Evolutionary conservation across 2,329 filamentous ascomycete genomes (phyloP), one percentile per base, ranked within the genome.

Genomic region (Fulvia fulva): DNA sequence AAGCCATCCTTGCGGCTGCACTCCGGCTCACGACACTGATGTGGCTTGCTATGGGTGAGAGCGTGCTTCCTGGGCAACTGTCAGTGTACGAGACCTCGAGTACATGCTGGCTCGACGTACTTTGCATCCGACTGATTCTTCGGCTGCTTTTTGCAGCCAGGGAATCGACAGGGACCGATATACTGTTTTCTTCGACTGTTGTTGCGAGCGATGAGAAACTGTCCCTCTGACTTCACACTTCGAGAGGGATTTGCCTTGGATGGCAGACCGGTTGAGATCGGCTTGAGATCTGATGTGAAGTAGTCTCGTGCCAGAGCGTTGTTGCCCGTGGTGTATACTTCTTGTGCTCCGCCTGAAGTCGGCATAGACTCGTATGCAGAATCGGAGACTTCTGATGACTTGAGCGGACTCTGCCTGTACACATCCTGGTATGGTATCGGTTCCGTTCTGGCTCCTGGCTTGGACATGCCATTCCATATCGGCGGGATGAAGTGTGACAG

Each of bases 1-100:
- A 96, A 96, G 0, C 90, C 90, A 5, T 71, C 76, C 19, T 59
- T 64, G 12, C 85, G 80, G 25, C 68, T 64, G 71, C 91, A 95
- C 4, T 76, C 76, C 0, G 71, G 63, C 23, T 83, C 73, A 3
- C 79, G 68, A 68, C 91, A 96, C 58, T 75, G 80, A 70, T 81
- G 84, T 0, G 85, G 83, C 64, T 88, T 91, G 1, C 75, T 78
- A 71, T 96, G 90, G 51, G 86, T 85, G 21, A 86, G 79, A 47
- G 79, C 74, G 67, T 95, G 90, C 73, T 95, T 96, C 59, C 91
- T 95, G 51, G 52, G 25, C 23, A 25, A 47, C 1, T 51, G 55
- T 45, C 37, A 44, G 45, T 62, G 5, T n/a, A 41, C 19, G 23
- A 5, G 9, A 41, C n/a, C 34, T 5, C 28, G 23, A 37, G 25